Base-by-base conservation (phyloP, 352 stramenopile genomes). In the Stramenopiles sp. region DNA sequence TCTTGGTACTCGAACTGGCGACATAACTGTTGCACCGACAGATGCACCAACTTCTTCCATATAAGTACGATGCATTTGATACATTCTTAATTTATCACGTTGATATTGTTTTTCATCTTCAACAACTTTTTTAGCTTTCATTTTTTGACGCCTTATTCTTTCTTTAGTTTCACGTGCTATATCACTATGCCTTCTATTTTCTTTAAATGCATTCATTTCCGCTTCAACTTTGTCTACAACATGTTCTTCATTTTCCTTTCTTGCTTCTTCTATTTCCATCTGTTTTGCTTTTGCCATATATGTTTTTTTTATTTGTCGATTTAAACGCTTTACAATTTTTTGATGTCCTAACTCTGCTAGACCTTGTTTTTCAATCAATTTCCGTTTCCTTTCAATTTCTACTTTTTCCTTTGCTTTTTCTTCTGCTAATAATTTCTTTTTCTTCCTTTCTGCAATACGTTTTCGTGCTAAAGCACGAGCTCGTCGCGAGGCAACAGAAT, bases 1-100 rank as follows among this genome's bases (percentile, higher is more conserved):
- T 69, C 53, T 20, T 69, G 53, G 53, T 23, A 69, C 53, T 69
- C 53, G 53, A 20, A 69, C 53, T 27, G 53, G 53, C 53, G 53
- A 69, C 20, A 69, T 27, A 23, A 69, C 53, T 27, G 53, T 69
- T 20, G 53, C 53, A 69, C 53, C 53, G 27, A 69, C 53, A 20
- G 53, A 69, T 69, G 53, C 53, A 20, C 53, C 53, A 23, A 69
- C 53, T 69, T 69, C 53, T 27, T 69, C 53, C 53, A 69, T 69
- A 69, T 69, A 69, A 69, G 20, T 69, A 23, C 53, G 20, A 69
- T 69, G 53, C 53, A 69, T 69, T 69, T 69, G 53, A 69, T 69
- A 69, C 53, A 69, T 69, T 69, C 53, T 20, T 27, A 69, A 69
- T 69, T 69, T 69, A 27, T 69, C 53, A 20, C 53, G 53, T 69